Conservation (phyloP, 2,329 filamentous ascomycete species). For the Endoconidiophora laricicola region DNA sequence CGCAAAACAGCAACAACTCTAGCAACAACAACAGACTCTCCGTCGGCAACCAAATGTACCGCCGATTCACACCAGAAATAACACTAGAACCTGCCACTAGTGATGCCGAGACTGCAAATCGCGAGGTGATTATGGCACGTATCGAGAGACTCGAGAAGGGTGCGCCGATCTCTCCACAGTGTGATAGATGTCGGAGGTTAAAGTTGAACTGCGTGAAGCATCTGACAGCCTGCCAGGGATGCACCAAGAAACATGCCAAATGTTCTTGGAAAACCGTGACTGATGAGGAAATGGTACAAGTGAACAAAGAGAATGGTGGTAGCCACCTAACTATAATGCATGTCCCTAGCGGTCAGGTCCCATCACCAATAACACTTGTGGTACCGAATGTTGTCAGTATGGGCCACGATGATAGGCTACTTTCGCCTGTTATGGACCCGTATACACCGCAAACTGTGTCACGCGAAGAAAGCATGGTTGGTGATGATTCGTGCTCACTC, state of each 20-base stretch:
- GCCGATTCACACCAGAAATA: conserved; percentile 10
- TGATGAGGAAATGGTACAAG: conserved; percentile 41
- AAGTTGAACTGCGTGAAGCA: conserved; percentile 75
- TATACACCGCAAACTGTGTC: conserved; percentile 9
- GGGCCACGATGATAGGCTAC: conserved; percentile 10
- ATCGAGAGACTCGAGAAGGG: conserved; percentile 63
- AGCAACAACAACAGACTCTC: conserved; percentile 9
- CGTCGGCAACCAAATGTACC: conserved; percentile 4
- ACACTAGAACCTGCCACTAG: conserved; percentile 6
- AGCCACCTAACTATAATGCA: not conserved
- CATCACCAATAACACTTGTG: conserved; percentile 8
- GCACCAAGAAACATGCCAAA: conserved; percentile 79
- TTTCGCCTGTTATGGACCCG: conserved; percentile 10
- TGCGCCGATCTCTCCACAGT: conserved; percentile 62
- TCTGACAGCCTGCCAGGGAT: conserved; percentile 69
- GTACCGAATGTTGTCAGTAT: conserved; percentile 3
- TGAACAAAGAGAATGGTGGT: conserved; percentile 6
- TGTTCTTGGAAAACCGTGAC: conserved; percentile 74
- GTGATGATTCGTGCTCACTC: conserved; percentile 11
- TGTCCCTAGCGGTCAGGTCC: not conserved
- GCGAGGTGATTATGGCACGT: conserved; percentile 49
- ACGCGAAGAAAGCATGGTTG: conserved; percentile 9
- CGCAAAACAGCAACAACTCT: not conserved
- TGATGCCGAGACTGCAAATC: conserved; percentile 16
- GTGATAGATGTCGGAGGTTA: conserved; percentile 65